phyloP scores from a whole-genome alignment of 345 rosid genomes.

The Gossypium australe region DNA sequence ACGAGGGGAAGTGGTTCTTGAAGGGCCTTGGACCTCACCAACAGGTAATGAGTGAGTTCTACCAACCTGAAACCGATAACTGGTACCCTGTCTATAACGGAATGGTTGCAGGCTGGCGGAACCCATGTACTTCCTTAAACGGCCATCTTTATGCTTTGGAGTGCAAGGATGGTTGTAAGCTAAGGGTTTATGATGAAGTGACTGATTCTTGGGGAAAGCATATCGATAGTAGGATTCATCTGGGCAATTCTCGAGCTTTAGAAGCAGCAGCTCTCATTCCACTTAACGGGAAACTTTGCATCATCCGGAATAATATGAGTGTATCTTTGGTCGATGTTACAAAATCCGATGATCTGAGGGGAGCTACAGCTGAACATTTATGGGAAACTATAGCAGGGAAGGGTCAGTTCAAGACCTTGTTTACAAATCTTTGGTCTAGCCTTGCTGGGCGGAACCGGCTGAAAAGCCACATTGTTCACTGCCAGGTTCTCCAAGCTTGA shows the following conservation, averaged over 20 bases:
- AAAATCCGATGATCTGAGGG: slow-evolving; percentile 36
- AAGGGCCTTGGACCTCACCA: slow-evolving; percentile 67
- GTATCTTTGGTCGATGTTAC: slow-evolving; percentile 57
- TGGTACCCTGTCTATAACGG: slow-evolving; percentile 66
- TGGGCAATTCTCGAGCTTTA: slow-evolving; percentile 59
- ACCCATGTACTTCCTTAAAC: slow-evolving; percentile 55
- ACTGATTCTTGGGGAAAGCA: slow-evolving; percentile 63
- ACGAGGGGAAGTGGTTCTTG: slow-evolving; percentile 61
- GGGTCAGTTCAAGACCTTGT: slow-evolving; percentile 62
- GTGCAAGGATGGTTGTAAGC: slow-evolving; percentile 72
- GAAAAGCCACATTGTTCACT: slow-evolving; percentile 67
- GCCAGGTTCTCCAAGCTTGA: slow-evolving; percentile 71
- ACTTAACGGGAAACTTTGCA: slow-evolving; percentile 59
- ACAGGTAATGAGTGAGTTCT: slow-evolving; percentile 63
- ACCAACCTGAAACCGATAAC: slow-evolving; percentile 48
- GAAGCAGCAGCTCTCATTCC: slow-evolving; percentile 77
- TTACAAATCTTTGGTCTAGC: slow-evolving; percentile 65
- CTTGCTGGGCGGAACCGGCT: slow-evolving; percentile 63
- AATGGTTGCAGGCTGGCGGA: slow-evolving; percentile 76
- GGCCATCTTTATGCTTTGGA: slow-evolving; percentile 67
- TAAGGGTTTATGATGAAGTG: slow-evolving; percentile 59
- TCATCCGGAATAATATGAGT: slow-evolving; percentile 69
- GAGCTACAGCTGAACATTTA: slow-evolving; percentile 45
- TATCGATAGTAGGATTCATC: slow-evolving; percentile 60
- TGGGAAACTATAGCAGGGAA: slow-evolving; percentile 65